phyloP scores from a whole-genome alignment of 495 filamentous ascomycete species.

The Penicillium mononematosum region DNA sequence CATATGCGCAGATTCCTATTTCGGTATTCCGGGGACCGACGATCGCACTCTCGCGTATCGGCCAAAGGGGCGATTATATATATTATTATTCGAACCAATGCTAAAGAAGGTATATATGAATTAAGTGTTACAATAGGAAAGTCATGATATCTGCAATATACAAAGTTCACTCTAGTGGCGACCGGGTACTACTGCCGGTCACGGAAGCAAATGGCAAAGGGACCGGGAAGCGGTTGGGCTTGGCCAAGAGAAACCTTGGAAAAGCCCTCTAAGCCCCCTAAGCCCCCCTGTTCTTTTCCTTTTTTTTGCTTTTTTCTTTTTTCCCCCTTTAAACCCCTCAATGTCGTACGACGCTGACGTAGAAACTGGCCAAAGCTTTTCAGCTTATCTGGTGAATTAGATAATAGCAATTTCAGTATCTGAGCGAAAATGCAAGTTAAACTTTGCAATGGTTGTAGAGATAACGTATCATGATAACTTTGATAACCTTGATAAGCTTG shows the following conservation, averaged over 20 bases:
- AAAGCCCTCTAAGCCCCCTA: not conserved
- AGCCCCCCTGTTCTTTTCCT: not conserved
- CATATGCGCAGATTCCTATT: not conserved
- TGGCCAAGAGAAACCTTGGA: not conserved
- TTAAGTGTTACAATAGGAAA: not conserved
- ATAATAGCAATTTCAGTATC: not conserved
- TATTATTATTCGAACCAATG: not conserved
- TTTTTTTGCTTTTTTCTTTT: not conserved
- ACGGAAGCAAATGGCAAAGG: not conserved
- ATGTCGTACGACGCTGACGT: not conserved
- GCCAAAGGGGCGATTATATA: not conserved
- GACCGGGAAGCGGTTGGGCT: not conserved
- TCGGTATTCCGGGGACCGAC: not conserved
- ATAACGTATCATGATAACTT: not conserved
- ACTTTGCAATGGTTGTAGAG: not conserved
- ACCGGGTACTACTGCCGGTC: not conserved
- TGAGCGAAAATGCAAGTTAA: not conserved
- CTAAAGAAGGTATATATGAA: not conserved
- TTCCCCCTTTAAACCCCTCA: not conserved
- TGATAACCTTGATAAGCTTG: not conserved
- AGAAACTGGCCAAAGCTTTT: not conserved
- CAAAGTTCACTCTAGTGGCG: not conserved
- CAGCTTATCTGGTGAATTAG: not conserved
- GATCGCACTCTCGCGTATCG: not conserved
- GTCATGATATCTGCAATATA: not conserved